Base-by-base conservation (phyloP, 2,329 filamentous ascomycete species). In the Endothia cerciana region DNA sequence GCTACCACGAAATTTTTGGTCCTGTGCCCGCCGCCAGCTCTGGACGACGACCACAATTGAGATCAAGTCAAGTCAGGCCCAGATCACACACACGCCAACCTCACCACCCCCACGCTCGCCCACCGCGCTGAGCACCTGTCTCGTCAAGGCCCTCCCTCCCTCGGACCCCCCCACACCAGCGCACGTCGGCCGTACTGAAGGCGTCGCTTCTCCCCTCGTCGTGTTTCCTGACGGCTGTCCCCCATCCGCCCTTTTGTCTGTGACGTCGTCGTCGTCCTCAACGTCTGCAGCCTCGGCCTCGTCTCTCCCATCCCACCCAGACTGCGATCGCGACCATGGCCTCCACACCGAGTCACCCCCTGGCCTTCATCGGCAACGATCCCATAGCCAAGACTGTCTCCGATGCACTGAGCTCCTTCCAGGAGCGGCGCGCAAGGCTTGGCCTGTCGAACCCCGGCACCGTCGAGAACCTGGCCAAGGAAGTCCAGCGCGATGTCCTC, bases 401-500 rank as follows among this genome's bases (percentile, higher is more conserved):
- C 78, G 91, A 97, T 84, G 89, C 88, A 79, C 91, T 95, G 81
- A 86, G 84, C 74, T 87, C 89, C 63, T 96, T 98, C 78, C 90
- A 90, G 69, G 91, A 95, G 73, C 89, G 92, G 81, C 91, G 95
- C 83, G 91, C 89, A 73, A 91, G 91, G 80, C 87, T 99, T 71
- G 94, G 94, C 69, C 85, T 99, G 72, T 86, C 90, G 72, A 98
- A 98, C 81, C 95, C 95, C 49, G 95, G 95, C 74, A 94, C 91
- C 62, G 89, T 97, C 72, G 95, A 99, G 81, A 89, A 89, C 76
- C 89, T 78, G 77, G 87, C 91, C 72, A 90, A 91, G 77, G 95
- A 99, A 83, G 93, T 97, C 69, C 91, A 96, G 83, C 93, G 94
- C 81, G 94, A 97, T 86, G 94, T 97, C 73, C 90, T 98, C 77